Evolutionary conservation across 495 filamentous ascomycete genomes (phyloP), one percentile per base, ranked within the genome.

Genomic region (Penicillium samsonianum): DNA sequence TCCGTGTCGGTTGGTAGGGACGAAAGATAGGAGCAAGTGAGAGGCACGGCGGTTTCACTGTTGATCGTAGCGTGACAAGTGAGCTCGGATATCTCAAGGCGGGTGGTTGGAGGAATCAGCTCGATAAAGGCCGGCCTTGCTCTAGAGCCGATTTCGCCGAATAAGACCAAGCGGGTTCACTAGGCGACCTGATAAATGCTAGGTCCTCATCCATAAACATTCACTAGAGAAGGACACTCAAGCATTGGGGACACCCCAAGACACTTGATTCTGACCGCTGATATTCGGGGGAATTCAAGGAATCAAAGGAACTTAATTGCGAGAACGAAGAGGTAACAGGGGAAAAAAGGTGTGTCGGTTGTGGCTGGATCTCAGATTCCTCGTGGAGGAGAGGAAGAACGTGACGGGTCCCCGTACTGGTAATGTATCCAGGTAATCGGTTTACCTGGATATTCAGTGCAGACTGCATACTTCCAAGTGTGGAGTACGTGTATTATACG

Each of bases 361-460:
- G 65, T 57, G 71, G 65, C 59, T 67, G 59, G 68, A 62, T 46
- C 50, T 52, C 42, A 51, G 53, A 65, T 64, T 66, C 60, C 61
- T 64, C 64, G 53, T 67, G 65, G 57, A 56, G 65, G 55, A 56
- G 59, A 55, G 46, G 53, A 50, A 61, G 60, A 65, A 65, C 60
- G 57, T 61, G 62, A 55, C 55, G 23, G 47, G 6, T 42, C 54
- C 35, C 30, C 25, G 50, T 33, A 52, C 42, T 37, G 55, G 43
- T 55, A 42, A 38, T 20, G 16, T 33, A 33, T 53, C n/a, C 10
- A 20, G 30, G 17, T 37, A 37, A 23, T 12, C 17, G n/a, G 0
- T n/a, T 52, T 41, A 52, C 35, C n/a, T 12, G 14, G 6, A 26
- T 16, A 19, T 17, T 19, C 16, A 16, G 22, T 8, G 26, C 16